Conservation (phyloP, 2,329 filamentous ascomycete species). For the Pseudogymnoascus sp. region DNA sequence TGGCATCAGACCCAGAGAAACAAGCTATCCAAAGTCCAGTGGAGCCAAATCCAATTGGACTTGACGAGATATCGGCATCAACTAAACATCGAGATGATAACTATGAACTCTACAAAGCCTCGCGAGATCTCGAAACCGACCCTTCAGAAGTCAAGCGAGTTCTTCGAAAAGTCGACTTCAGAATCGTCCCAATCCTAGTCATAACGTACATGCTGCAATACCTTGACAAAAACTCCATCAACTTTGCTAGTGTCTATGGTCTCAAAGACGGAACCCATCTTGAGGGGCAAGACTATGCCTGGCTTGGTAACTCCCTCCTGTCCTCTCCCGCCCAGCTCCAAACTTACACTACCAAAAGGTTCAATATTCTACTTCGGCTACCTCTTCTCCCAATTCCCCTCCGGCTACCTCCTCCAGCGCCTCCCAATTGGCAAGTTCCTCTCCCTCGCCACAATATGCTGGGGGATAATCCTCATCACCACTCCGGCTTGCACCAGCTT, state of each 20-base stretch:
- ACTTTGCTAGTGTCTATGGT: constrained; percentile 43
- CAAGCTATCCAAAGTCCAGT: constrained; percentile 9
- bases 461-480: constrained; percentile 59
- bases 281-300: constrained; percentile 42
- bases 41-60: background rate
- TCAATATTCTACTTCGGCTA: constrained; percentile 70
- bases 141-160: constrained; percentile 30
- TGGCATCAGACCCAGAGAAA: constrained; percentile 17
- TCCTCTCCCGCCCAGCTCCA: constrained; percentile 36
- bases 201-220: constrained; percentile 52
- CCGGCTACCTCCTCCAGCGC: constrained; percentile 62
- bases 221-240: constrained; percentile 51
- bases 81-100: constrained; percentile 29
- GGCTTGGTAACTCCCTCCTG: constrained; percentile 32
- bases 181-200: constrained; percentile 48
- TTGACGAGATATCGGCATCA: constrained; percentile 17
- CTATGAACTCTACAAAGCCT: constrained; percentile 30
- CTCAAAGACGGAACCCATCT: constrained; percentile 40
- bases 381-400: constrained; percentile 64
- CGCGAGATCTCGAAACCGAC: constrained; percentile 22
- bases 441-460: constrained; percentile 54
- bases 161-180: constrained; percentile 47
- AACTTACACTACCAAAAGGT: constrained; percentile 48
- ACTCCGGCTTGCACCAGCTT: constrained; percentile 58
- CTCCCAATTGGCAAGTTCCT: constrained; percentile 57